These are phyloP conservation scores for Auricularia sp. DNA, from an alignment of 768 basidiomycete genomes.

Conservation along the genomic window DNA sequence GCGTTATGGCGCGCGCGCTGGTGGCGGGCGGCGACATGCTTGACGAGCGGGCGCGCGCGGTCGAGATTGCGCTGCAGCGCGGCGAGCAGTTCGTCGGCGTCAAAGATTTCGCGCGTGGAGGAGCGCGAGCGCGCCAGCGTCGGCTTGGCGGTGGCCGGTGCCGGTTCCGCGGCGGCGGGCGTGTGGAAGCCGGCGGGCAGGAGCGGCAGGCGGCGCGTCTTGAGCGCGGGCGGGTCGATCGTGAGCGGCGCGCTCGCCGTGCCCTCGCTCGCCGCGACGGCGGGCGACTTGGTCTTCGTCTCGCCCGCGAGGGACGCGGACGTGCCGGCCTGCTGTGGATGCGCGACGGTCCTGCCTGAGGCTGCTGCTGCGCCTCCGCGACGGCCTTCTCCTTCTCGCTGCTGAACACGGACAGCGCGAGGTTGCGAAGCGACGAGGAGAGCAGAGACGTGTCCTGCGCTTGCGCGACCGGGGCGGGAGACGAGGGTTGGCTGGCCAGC, in stretches of 20 bases:
- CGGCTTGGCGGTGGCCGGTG: neutral
- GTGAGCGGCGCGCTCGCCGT: neutral
- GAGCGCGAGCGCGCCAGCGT: neutral
- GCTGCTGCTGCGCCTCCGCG: neutral
- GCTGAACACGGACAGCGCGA: neutral
- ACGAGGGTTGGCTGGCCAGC: too few relatives aligned
- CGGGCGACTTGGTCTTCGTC: neutral
- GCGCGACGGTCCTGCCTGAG: neutral
- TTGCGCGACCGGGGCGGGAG: too few relatives aligned
- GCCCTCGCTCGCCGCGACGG: neutral
- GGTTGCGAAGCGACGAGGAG: neutral
- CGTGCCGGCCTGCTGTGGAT: neutral
- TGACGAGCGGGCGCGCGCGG: neutral
- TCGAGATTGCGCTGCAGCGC: neutral
- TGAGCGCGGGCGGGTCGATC: neutral
- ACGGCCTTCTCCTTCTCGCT: neutral
- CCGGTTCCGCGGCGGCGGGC: neutral
- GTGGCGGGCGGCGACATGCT: neutral
- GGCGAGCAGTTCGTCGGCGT: neutral
- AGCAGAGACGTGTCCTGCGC: neutral
- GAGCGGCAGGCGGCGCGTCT: neutral
- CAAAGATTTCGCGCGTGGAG: neutral
- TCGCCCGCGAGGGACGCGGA: neutral
- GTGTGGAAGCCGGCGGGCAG: neutral
- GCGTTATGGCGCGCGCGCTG: neutral